Evolutionary conservation across 176 grass and related monocot genomes (phyloP).

Genomic region (Oryza glaberrima): DNA sequence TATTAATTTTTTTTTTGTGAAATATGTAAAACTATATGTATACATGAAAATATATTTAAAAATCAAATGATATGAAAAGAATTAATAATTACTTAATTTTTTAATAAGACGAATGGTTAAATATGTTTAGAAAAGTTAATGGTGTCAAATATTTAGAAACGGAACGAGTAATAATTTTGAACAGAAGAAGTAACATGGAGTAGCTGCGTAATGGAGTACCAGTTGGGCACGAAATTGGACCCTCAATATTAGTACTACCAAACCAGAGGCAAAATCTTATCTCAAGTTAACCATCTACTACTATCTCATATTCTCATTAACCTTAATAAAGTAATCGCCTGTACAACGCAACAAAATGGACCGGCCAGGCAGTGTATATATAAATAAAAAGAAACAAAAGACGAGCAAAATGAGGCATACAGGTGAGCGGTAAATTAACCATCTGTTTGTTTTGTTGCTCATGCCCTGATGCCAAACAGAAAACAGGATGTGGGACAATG

Average conservation of each 20-base stretch:
- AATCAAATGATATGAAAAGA: too few relatives aligned
- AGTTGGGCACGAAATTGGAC: not conserved
- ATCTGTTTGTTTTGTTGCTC: not conserved
- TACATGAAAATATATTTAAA: too few relatives aligned
- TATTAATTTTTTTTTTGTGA: too few relatives aligned
- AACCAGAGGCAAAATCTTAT: not conserved
- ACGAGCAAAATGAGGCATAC: constrained; percentile 19
- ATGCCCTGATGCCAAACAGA: not conserved
- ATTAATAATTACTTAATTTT: too few relatives aligned
- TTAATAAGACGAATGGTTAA: too few relatives aligned
- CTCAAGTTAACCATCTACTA: too few relatives aligned
- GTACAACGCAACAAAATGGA: constrained; percentile 1
- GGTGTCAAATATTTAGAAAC: too few relatives aligned
- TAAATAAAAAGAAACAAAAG: not conserved
- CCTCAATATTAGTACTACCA: not conserved
- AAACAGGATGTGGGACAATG: constrained; percentile 30
- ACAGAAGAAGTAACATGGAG: too few relatives aligned
- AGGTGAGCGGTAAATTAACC: constrained; percentile 29
- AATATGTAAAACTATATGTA: too few relatives aligned
- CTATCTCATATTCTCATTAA: constrained; percentile 9
- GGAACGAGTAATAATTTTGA: too few relatives aligned
- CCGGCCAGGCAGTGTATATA: not conserved
- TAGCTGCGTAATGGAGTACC: too few relatives aligned
- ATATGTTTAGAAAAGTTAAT: too few relatives aligned
- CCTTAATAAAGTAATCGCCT: constrained; percentile 3